Percentiles rank a stretch among this genome's conserved stretches.
Evolutionary conservation across 306 rosid species (phyloP).

Genomic region (Neltuma alba): DNA sequence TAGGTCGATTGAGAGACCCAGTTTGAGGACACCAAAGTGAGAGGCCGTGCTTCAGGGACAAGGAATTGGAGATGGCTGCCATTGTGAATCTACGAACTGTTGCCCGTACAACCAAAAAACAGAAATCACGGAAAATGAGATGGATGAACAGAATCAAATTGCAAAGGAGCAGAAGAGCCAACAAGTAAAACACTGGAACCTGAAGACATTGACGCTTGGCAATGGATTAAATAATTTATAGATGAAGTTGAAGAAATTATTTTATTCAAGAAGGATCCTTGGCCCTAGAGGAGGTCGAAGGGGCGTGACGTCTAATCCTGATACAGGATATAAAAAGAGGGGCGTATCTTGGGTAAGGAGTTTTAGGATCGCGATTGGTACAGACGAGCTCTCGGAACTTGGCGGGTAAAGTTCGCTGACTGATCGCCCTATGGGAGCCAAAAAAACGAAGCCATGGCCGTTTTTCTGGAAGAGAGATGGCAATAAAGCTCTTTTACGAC

Average conservation of each 20-base stretch:
- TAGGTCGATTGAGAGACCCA: conserved; percentile 21
- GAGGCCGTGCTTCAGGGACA: conserved; percentile 58
- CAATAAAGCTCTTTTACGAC: neutral
- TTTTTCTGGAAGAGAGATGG: neutral
- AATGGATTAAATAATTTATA: conserved; percentile 12
- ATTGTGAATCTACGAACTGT: conserved; percentile 58
- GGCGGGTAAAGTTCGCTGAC: neutral
- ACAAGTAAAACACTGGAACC: conserved; percentile 45
- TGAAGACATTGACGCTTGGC: conserved; percentile 37
- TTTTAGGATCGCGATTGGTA: conserved; percentile 21
- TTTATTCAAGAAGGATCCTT: conserved; percentile 12
- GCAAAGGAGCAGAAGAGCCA: conserved; percentile 3
- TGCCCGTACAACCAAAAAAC: conserved; percentile 22
- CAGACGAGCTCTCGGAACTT: neutral
- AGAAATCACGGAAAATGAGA: conserved; percentile 42
- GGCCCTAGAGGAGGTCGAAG: conserved; percentile 53
- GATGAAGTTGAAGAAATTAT: neutral
- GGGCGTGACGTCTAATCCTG: conserved; percentile 36
- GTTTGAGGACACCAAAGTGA: conserved; percentile 52
- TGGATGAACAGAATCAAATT: conserved; percentile 18
- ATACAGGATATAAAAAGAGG: neutral
- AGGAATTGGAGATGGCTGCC: conserved; percentile 58
- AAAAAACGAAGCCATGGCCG: neutral
- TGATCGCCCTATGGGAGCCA: neutral
- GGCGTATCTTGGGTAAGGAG: neutral